phyloP scores from a whole-genome alignment of 495 filamentous ascomycete species.

The Daldinia grandis region DNA sequence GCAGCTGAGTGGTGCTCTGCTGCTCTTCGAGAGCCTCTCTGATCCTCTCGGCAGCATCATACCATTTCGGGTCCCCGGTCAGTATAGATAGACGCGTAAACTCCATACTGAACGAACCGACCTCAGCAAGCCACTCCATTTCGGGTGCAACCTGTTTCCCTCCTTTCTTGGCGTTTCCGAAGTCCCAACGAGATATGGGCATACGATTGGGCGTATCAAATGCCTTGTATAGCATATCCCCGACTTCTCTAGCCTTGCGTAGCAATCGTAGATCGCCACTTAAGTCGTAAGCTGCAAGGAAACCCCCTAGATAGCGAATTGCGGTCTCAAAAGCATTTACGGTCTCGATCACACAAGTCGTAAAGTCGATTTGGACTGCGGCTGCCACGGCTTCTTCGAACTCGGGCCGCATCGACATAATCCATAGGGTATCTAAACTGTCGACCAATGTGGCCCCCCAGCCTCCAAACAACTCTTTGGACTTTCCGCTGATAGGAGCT shows the following conservation, averaged over 20 bases:
- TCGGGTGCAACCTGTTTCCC: constrained; percentile 71
- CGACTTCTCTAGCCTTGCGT: constrained; percentile 80
- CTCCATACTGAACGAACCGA: constrained; percentile 83
- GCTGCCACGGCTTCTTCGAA: constrained; percentile 82
- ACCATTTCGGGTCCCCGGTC: constrained; percentile 82
- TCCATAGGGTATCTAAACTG: constrained; percentile 91
- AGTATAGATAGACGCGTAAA: constrained; percentile 84
- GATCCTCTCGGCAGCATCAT: constrained; percentile 81
- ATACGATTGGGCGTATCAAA: constrained; percentile 92
- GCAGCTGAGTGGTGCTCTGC: constrained; percentile 71
- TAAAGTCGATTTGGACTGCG: constrained; percentile 81
- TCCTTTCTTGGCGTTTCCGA: constrained; percentile 78
- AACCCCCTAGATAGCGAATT: constrained; percentile 82
- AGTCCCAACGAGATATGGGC: constrained; percentile 73
- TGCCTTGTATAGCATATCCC: constrained; percentile 77
- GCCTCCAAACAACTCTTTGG: constrained; percentile 80
- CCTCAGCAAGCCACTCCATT: constrained; percentile 65
- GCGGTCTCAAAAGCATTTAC: constrained; percentile 81
- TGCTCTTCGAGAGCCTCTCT: constrained; percentile 73
- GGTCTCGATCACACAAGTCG: constrained; percentile 60
- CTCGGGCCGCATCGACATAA: constrained; percentile 87
- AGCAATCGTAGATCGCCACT: constrained; percentile 68
- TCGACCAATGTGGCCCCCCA: constrained; percentile 96
- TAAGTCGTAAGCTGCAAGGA: constrained; percentile 80
- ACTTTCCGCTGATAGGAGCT: constrained; percentile 62